These are phyloP conservation scores for Quillaja saponaria DNA, from an alignment of 306 rosid species.

Conservation along the genomic window DNA sequence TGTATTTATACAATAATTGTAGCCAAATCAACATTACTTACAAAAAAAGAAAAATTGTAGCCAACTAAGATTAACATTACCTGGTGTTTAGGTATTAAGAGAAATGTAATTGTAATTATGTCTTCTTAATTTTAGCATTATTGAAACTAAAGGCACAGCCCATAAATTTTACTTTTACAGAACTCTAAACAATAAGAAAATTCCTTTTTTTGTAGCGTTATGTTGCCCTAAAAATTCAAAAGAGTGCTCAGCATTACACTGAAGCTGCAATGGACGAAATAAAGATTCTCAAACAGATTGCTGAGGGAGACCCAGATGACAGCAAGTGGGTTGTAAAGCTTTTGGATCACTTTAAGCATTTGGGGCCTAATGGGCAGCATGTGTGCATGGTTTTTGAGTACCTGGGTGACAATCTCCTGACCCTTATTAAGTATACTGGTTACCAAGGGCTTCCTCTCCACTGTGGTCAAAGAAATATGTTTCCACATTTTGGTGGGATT, in stretches of 20 bases:
- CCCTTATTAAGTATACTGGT: constrained; percentile 85
- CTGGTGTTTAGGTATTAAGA: too few relatives aligned
- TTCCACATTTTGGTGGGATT: constrained; percentile 80
- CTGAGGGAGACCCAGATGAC: constrained; percentile 84
- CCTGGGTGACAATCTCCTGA: constrained; percentile 90
- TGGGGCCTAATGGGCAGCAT: constrained; percentile 94
- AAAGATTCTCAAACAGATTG: constrained; percentile 88
- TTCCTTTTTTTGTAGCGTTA: constrained; percentile 56
- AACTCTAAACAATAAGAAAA: neutral
- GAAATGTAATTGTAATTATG: too few relatives aligned
- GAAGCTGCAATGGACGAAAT: constrained; percentile 99
- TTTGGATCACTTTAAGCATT: constrained; percentile 93
- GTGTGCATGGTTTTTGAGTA: constrained; percentile 97
- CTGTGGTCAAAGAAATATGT: constrained; percentile 89
- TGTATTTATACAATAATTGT: too few relatives aligned
- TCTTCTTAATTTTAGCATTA: too few relatives aligned
- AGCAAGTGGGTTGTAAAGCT: constrained; percentile 92
- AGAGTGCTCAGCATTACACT: constrained; percentile 97
- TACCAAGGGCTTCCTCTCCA: constrained; percentile 78
- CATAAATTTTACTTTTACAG: too few relatives aligned
- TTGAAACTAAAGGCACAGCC: too few relatives aligned
- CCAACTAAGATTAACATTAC: too few relatives aligned
- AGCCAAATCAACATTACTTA: too few relatives aligned
- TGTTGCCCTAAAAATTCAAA: constrained; percentile 94
- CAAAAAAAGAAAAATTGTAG: too few relatives aligned